Evolutionary conservation across 176 grass and related monocot genomes (phyloP).

Genomic region (Triticum turgidum): DNA sequence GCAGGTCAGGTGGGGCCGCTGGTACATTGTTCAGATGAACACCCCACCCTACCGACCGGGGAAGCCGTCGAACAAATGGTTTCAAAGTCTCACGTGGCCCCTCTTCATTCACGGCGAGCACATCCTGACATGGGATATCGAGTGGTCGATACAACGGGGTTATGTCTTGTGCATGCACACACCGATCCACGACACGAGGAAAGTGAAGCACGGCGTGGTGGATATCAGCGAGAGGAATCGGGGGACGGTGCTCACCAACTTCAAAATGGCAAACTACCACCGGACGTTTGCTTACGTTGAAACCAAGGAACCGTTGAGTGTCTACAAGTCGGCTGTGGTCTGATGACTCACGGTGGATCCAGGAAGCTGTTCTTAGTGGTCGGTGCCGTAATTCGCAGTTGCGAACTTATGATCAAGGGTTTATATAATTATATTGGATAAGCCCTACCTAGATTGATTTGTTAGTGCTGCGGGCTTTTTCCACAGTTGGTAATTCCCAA

Average conservation of each 20-base stretch:
- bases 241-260: background rate
- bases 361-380: no score
- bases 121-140: background rate
- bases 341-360: no score
- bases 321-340: background rate
- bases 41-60: background rate
- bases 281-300: background rate
- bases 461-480: no score
- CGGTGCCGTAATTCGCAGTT: no score
- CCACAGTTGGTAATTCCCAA: no score
- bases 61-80: background rate
- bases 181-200: background rate
- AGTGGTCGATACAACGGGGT: background rate
- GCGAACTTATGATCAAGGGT: no score
- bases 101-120: background rate
- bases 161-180: background rate
- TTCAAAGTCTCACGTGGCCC: background rate
- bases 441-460: no score
- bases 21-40: background rate
- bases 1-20: background rate
- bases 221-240: background rate
- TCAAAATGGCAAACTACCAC: background rate
- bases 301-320: background rate
- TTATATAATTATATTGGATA: no score
- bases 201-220: background rate